A percentile compares a stretch with the other conserved stretches of the same genome.
Conservation (phyloP, 192 early-diverging fungal genomes). For the Podila epigama region DNA sequence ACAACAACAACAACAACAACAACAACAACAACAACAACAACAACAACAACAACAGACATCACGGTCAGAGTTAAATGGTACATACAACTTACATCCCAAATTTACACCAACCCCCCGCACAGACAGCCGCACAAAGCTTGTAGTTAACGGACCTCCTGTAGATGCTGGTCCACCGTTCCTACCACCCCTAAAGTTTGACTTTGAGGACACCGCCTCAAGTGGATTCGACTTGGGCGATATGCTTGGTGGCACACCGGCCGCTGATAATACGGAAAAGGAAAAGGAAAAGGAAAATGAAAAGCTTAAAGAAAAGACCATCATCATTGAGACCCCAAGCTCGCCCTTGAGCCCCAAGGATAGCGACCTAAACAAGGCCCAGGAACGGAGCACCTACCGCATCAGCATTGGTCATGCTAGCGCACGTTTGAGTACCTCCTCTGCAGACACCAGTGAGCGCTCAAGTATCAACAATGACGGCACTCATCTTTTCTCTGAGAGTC, state of each 20-base stretch:
- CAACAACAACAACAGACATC: background rate
- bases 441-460: slow-evolving; percentile 7
- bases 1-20: background rate
- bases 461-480: background rate
- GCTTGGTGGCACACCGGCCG: background rate
- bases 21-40: background rate
- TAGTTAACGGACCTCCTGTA: background rate
- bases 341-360: slow-evolving; percentile 2
- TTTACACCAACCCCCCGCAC: slow-evolving; percentile 1
- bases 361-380: background rate
- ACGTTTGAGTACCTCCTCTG: slow-evolving; percentile 20
- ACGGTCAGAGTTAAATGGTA: background rate
- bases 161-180: slow-evolving; percentile 40
- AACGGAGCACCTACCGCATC: slow-evolving; percentile 15
- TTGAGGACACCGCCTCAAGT: slow-evolving; percentile 26
- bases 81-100: background rate
- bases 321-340: background rate
- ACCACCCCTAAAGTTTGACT: slow-evolving; percentile 28
- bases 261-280: background rate
- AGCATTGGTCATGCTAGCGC: slow-evolving; percentile 25
- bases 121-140: slow-evolving; percentile 16
- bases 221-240: slow-evolving; percentile 42
- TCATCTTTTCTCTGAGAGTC: slow-evolving; percentile 10
- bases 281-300: background rate
- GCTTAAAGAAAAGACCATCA: background rate